Percentiles rank a stretch among this genome's conserved stretches.
Evolutionary conservation across 306 rosid genomes (phyloP).

Genomic region (Begonia peltatifolia): DNA sequence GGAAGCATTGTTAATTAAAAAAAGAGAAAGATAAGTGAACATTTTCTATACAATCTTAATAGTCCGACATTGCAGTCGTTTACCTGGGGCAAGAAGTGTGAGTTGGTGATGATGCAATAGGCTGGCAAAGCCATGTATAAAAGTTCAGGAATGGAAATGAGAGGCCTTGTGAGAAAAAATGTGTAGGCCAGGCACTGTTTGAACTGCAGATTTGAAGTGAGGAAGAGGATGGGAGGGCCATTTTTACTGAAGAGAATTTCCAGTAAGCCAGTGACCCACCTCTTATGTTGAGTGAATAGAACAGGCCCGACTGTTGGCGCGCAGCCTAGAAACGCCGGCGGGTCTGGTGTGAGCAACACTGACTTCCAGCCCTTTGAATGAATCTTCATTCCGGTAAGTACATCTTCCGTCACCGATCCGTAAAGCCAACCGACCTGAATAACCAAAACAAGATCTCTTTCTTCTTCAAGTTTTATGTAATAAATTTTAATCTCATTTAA

Average conservation of each 20-base stretch:
- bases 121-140: constrained; percentile 16
- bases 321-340: constrained; percentile 17
- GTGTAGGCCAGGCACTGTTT: constrained; percentile 16
- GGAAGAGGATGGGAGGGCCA: constrained; percentile 4
- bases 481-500: too few relatives aligned
- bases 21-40: too few relatives aligned
- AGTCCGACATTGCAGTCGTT: background rate
- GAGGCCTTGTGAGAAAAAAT: constrained; percentile 6
- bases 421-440: constrained; percentile 23
- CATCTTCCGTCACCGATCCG: constrained; percentile 17
- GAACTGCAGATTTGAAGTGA: constrained; percentile 10
- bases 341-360: constrained; percentile 2
- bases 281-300: constrained; percentile 12
- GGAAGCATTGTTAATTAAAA: too few relatives aligned
- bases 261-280: constrained; percentile 17
- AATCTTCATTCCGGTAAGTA: constrained; percentile 16
- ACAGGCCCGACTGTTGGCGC: background rate
- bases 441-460: too few relatives aligned
- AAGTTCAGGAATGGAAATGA: constrained; percentile 10
- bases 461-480: too few relatives aligned
- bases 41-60: too few relatives aligned
- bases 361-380: constrained; percentile 21
- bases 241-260: constrained; percentile 13
- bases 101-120: constrained; percentile 18
- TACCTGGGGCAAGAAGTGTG: constrained; percentile 18